Evolutionary conservation across 2,329 filamentous ascomycete genomes (phyloP), one percentile per base, ranked within the genome.

Genomic region (Sporothrix pseudoabietina): DNA sequence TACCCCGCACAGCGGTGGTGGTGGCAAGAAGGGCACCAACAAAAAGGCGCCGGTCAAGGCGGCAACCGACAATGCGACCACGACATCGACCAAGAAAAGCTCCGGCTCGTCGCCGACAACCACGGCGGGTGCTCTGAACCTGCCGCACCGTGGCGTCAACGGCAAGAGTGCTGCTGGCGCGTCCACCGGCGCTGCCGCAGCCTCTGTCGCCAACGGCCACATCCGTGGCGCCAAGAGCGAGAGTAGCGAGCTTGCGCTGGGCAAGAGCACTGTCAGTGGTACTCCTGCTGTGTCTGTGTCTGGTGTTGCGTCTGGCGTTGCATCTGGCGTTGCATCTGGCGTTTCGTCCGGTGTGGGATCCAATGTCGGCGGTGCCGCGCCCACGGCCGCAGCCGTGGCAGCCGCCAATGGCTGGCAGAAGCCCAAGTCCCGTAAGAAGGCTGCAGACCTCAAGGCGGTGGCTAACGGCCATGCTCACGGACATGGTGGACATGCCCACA

Each of bases 331-430:
- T 35, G 35, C 44, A 12, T 5, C 10, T 19, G 44, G 44, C 19
- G 44, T 49, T 49, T 16, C 44, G 14, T 49, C 44, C 14, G 44
- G 44, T 6, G 44, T 49, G 1, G 44, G 44, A 19, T 49, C 44
- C 14, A 14, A 14, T 6, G 44, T 49, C 12, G 44, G 44, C 44
- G 32, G 16, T 39, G 30, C 57, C 7, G 14, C 32, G 22, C 7
- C 57, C 14, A 22, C 57, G 32, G 61, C 61, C n/a, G 59, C 59
- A 35, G 22, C 63, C 4, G 63, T 32, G 44, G 10, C 61, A 8
- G 63, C 54, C 0, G 8, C 44, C 14, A 78, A 82, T 44, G 84
- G 81, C 1, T 91, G 89, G 89, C 89, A 90, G 75, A 89, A 89
- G 78, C 85, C 87, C 19, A 89, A 88, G 76, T 78, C 83, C 8